Percentiles rank a stretch among this genome's conserved stretches.
phyloP scores from a whole-genome alignment of 108 stramenopile genomes.

The Tribonema minus region DNA sequence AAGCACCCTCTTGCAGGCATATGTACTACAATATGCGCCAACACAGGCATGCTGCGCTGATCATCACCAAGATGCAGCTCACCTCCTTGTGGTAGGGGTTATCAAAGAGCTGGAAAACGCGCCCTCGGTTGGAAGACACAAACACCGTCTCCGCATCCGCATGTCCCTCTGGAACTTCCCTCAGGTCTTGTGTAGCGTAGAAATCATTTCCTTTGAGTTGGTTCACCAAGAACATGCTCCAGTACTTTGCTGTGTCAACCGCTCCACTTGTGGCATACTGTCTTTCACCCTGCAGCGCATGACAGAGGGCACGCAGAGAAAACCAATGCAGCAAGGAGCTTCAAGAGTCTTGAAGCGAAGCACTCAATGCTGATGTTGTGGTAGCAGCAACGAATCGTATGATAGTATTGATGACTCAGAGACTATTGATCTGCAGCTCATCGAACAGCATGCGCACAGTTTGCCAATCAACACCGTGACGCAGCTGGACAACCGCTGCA shows the following conservation, averaged over 20 bases:
- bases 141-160: not conserved
- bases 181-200: not conserved
- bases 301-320: not conserved
- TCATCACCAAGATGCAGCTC: not conserved
- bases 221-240: not conserved
- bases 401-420: no score
- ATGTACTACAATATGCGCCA: no score
- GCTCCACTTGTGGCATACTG: not conserved
- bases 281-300: not conserved
- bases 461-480: no score
- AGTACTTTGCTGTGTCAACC: not conserved
- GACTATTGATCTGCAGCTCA: no score
- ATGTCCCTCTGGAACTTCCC: not conserved
- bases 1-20: no score
- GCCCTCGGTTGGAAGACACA: slow-evolving; percentile 4
- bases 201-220: not conserved
- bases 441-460: no score
- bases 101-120: slow-evolving; percentile 1
- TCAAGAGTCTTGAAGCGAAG: no score
- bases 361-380: no score
- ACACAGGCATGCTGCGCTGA: not conserved
- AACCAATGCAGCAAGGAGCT: no score
- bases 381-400: no score
- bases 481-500: no score
- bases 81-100: slow-evolving; percentile 4